A percentile compares a stretch with the other conserved stretches of the same genome.
These are phyloP conservation scores for Claviceps monticola DNA, from an alignment of 2,329 filamentous ascomycete genomes.

Conservation along the genomic window DNA sequence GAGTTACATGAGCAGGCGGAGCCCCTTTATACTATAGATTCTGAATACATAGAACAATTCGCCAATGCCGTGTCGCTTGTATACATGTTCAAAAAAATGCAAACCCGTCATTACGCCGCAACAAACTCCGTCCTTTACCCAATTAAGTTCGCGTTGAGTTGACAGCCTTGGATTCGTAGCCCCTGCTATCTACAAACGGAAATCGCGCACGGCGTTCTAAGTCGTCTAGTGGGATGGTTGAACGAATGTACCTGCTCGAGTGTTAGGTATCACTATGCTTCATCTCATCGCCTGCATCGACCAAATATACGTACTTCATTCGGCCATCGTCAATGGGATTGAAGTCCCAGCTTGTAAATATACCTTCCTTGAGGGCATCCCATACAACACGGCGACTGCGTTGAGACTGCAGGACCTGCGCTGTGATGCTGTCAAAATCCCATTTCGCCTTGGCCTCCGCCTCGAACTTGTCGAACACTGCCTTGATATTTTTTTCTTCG, in stretches of 20 bases:
- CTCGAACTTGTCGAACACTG: constrained; percentile 51
- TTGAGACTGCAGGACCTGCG: constrained; percentile 62
- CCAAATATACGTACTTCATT: constrained; percentile 37
- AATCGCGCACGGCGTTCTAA: constrained; percentile 64
- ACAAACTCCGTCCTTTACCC: not conserved
- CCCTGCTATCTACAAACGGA: constrained; percentile 47
- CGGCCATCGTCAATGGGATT: constrained; percentile 58
- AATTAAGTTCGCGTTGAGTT: constrained; percentile 19
- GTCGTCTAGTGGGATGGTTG: constrained; percentile 66
- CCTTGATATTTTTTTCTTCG: constrained; percentile 32
- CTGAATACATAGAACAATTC: not conserved
- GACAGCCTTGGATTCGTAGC: constrained; percentile 30
- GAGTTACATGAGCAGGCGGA: too few relatives aligned
- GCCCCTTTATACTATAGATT: too few relatives aligned
- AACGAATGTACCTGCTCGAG: constrained; percentile 64
- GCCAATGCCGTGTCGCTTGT: not conserved
- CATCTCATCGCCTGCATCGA: not conserved
- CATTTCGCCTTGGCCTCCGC: constrained; percentile 62
- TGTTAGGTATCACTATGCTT: not conserved
- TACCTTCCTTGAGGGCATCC: constrained; percentile 62
- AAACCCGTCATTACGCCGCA: not conserved
- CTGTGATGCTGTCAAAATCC: constrained; percentile 67
- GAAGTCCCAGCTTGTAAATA: constrained; percentile 75
- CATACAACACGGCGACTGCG: constrained; percentile 67
- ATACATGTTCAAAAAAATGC: not conserved